Evolutionary conservation across 78 protist genomes (phyloP).

Genomic region (Dictyostelium citrinum): DNA sequence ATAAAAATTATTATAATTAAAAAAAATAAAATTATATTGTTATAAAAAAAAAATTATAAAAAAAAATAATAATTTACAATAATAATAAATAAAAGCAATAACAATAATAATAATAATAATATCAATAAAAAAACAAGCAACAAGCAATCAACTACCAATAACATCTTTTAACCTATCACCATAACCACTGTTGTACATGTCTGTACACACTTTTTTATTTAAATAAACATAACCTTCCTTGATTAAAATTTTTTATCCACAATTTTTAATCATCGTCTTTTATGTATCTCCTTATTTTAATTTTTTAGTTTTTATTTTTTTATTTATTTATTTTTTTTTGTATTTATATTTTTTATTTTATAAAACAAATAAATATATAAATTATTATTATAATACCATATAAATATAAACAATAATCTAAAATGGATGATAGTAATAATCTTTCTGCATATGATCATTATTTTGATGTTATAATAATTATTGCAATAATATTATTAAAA

Average conservation of each 20-base stretch:
- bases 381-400: neutral
- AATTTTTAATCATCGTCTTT: neutral
- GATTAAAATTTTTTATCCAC: neutral
- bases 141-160: neutral
- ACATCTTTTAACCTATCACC: neutral
- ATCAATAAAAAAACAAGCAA: neutral
- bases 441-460: neutral
- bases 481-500: neutral
- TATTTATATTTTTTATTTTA: too few species aligned
- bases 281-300: neutral
- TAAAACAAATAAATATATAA: too few species aligned
- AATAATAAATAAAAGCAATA: neutral
- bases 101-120: neutral
- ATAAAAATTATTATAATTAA: neutral
- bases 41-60: neutral
- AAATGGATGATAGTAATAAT: neutral
- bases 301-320: neutral
- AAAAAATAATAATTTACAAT: neutral
- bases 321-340: neutral
- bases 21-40: neutral
- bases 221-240: neutral
- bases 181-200: neutral
- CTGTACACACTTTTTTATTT: neutral
- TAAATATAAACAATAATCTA: neutral
- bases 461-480: neutral